Conservation (phyloP, 352 stramenopile species). For the Globisporangium paddicum region DNA sequence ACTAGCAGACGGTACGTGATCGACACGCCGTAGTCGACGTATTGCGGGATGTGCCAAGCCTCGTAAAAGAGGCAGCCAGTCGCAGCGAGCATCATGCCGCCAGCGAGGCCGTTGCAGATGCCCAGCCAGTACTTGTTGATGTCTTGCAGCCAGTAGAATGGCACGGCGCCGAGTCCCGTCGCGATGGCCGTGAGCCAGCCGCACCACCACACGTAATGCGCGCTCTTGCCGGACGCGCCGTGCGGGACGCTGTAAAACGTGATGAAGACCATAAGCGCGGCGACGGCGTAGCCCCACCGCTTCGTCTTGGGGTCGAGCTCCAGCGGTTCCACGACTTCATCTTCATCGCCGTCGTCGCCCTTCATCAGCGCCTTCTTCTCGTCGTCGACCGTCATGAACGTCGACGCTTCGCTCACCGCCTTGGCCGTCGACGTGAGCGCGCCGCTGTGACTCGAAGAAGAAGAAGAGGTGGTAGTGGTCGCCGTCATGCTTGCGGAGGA, state of each 20-base stretch:
- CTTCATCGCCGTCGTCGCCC: neutral
- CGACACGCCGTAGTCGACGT: constrained; percentile 58
- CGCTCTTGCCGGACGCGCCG: constrained; percentile 44
- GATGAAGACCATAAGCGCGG: constrained; percentile 45
- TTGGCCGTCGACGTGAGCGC: neutral
- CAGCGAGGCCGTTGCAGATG: constrained; percentile 93
- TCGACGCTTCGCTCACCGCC: neutral
- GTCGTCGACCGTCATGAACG: constrained; percentile 2
- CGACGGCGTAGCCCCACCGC: constrained; percentile 40
- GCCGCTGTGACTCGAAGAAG: neutral
- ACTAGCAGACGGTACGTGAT: constrained; percentile 81
- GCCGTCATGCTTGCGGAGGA: neutral
- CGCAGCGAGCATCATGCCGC: constrained; percentile 98
- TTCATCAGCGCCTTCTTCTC: constrained; percentile 16
- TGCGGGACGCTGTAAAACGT: constrained; percentile 62
- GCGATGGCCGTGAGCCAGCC: constrained; percentile 96
- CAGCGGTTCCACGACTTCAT: constrained; percentile 13
- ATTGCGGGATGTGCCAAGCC: constrained; percentile 80
- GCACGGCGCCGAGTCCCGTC: constrained; percentile 93
- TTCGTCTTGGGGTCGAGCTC: constrained; percentile 21
- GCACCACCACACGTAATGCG: constrained; percentile 95
- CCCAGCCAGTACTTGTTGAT: constrained; percentile 94
- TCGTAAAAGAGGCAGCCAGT: constrained; percentile 95
- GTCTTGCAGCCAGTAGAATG: constrained; percentile 92
- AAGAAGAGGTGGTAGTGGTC: neutral